These are phyloP conservation scores for Myriosclerotinia curreyana DNA, from an alignment of 2,329 filamentous ascomycete genomes.

Conservation along the genomic window DNA sequence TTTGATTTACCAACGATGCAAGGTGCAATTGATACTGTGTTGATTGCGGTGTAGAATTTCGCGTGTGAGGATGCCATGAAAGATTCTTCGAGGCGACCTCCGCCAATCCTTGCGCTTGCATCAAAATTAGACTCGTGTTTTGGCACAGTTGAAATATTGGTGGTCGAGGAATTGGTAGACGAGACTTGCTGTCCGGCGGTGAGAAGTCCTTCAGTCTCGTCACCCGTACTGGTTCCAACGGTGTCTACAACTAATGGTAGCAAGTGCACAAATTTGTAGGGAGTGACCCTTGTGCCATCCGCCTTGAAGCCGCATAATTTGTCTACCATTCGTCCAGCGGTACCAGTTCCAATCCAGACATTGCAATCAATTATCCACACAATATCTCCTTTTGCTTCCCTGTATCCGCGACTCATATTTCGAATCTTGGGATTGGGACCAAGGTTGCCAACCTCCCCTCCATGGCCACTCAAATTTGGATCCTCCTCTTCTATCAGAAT, in stretches of 20 bases:
- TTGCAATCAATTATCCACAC: slow-evolving; percentile 97
- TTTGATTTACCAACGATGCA: slow-evolving; percentile 97
- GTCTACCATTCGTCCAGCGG: slow-evolving; percentile 85
- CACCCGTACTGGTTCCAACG: slow-evolving; percentile 42
- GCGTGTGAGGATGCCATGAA: slow-evolving; percentile 93
- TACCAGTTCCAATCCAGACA: slow-evolving; percentile 80
- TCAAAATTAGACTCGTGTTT: slow-evolving; percentile 31
- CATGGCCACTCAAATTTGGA: slow-evolving; percentile 57
- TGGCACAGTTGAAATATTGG: slow-evolving; percentile 34
- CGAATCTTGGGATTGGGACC: slow-evolving; percentile 98
- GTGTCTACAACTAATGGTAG: slow-evolving; percentile 85
- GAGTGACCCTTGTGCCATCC: slow-evolving; percentile 48
- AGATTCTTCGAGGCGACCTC: slow-evolving; percentile 86
- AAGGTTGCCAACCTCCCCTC: slow-evolving; percentile 55
- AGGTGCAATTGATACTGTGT: slow-evolving; percentile 83
- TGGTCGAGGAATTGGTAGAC: slow-evolving; percentile 38
- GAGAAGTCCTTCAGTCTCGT: slow-evolving; percentile 33
- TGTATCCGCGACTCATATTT: slow-evolving; percentile 90
- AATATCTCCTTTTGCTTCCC: slow-evolving; percentile 82
- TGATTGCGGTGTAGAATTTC: slow-evolving; percentile 98
- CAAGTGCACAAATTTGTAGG: slow-evolving; percentile 93
- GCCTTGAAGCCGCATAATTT: slow-evolving; percentile 68
- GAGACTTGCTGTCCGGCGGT: slow-evolving; percentile 29
- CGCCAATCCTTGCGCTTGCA: slow-evolving; percentile 48
- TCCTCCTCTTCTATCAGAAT: slow-evolving; percentile 83